These are phyloP conservation scores for Acrodontium crateriforme DNA, from an alignment of 2,329 filamentous ascomycete genomes.

Conservation along the genomic window DNA sequence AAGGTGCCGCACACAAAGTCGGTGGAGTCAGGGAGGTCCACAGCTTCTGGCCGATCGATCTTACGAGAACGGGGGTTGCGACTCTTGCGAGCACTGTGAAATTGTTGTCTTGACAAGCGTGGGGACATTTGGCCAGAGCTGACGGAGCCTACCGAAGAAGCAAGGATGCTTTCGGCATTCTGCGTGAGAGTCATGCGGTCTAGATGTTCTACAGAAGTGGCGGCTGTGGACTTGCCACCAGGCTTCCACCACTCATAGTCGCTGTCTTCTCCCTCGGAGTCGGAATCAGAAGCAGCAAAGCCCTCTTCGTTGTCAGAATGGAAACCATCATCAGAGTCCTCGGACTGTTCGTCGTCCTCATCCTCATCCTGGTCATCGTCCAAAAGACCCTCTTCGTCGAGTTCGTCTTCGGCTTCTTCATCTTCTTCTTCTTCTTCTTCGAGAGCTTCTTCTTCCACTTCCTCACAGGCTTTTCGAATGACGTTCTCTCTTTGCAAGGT, in stretches of 20 bases:
- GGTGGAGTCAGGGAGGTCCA: slow-evolving; percentile 87
- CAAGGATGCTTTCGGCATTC: slow-evolving; percentile 33
- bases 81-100: slow-evolving; percentile 7
- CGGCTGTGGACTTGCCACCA: slow-evolving; percentile 35
- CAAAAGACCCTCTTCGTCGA: slow-evolving; percentile 37
- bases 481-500: slow-evolving; percentile 80
- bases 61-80: slow-evolving; percentile 26
- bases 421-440: slow-evolving; percentile 49
- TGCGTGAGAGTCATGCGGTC: slow-evolving; percentile 28
- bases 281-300: slow-evolving; percentile 56
- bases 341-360: slow-evolving; percentile 23
- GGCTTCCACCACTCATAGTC: slow-evolving; percentile 58
- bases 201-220: slow-evolving; percentile 39
- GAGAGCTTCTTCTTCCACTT: slow-evolving; percentile 79
- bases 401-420: slow-evolving; percentile 39
- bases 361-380: slow-evolving; percentile 37
- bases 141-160: slow-evolving; percentile 41
- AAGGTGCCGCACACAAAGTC: slow-evolving; percentile 98
- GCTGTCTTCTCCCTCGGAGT: slow-evolving; percentile 52
- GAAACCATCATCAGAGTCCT: slow-evolving; percentile 49
- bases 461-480: slow-evolving; percentile 72
- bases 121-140: slow-evolving; percentile 22
- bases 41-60: slow-evolving; percentile 23
- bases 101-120: slow-evolving; percentile 4
- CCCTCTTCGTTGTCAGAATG: slow-evolving; percentile 68